Conservation (phyloP, 495 filamentous ascomycete genomes). For the Sabuloglossum arenarium region DNA sequence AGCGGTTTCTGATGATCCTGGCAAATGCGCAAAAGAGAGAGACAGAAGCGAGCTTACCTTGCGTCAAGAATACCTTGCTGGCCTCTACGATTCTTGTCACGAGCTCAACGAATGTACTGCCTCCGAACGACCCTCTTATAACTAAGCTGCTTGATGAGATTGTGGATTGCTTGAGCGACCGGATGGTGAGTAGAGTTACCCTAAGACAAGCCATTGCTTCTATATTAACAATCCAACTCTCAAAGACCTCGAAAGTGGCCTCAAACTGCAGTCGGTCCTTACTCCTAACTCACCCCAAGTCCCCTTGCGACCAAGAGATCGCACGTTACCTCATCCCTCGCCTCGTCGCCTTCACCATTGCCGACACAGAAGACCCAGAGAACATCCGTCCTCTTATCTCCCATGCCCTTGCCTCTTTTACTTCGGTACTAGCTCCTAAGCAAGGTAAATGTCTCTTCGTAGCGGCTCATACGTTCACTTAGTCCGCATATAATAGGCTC, state of each 20-base stretch:
- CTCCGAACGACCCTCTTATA: slow-evolving; percentile 50
- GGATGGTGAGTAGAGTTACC: slow-evolving; percentile 27
- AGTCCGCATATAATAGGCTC: neutral
- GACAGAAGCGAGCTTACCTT: slow-evolving; percentile 54
- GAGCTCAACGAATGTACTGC: slow-evolving; percentile 47
- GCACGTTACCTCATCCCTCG: slow-evolving; percentile 53
- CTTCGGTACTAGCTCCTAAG: slow-evolving; percentile 26
- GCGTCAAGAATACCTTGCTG: slow-evolving; percentile 83
- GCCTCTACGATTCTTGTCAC: slow-evolving; percentile 78
- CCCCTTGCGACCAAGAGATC: slow-evolving; percentile 48
- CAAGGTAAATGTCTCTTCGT: slow-evolving; percentile 15
- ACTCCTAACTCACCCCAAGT: slow-evolving; percentile 39
- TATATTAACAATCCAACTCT: neutral
- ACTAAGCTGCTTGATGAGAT: slow-evolving; percentile 48
- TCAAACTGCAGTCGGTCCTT: slow-evolving; percentile 73
- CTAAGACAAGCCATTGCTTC: neutral
- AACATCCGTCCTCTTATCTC: slow-evolving; percentile 44
- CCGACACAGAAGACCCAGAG: slow-evolving; percentile 46
- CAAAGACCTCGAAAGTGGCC: slow-evolving; percentile 63
- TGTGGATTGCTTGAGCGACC: slow-evolving; percentile 66
- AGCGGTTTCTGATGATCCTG: slow-evolving; percentile 60
- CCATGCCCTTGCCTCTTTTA: slow-evolving; percentile 52
- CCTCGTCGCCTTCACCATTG: slow-evolving; percentile 51
- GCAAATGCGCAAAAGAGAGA: slow-evolving; percentile 69
- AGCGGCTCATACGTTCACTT: neutral